These are phyloP conservation scores for Pseudopyricularia cyperi DNA, from an alignment of 2,329 filamentous ascomycete species.

Conservation along the genomic window DNA sequence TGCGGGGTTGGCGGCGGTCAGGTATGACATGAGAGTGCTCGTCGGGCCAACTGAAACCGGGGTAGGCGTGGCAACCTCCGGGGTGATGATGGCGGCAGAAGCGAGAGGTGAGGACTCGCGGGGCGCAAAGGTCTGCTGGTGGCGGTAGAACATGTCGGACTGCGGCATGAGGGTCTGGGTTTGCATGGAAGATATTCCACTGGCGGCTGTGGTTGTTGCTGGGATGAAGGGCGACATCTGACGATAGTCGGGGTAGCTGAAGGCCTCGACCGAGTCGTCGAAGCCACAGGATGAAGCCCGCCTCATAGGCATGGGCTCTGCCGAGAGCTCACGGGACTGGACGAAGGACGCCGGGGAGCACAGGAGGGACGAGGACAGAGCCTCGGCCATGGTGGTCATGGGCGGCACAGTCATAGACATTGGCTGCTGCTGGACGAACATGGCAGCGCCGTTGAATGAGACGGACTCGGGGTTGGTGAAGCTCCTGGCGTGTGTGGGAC, in stretches of 20 bases:
- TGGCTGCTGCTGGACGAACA: conserved; percentile 17
- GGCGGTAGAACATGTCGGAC: conserved; percentile 28
- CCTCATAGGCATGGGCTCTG: conserved; percentile 30
- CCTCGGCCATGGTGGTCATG: conserved; percentile 13
- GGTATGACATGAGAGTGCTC: conserved; percentile 65
- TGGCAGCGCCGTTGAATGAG: conserved; percentile 21
- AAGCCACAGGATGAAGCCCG: conserved; percentile 56
- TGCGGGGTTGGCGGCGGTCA: conserved; percentile 68
- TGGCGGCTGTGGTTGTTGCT: conserved; percentile 13
- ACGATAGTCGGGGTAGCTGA: conserved; percentile 75
- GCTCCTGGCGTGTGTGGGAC: conserved; percentile 40
- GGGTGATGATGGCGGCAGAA: conserved; percentile 19
- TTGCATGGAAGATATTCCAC: conserved; percentile 11
- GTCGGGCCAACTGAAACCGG: conserved; percentile 32
- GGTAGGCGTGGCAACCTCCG: conserved; percentile 21
- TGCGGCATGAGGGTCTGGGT: conserved; percentile 14
- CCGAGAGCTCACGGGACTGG: conserved; percentile 21
- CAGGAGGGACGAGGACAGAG: conserved; percentile 35
- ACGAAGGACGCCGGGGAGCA: conserved; percentile 51
- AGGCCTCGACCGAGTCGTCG: conserved; percentile 51
- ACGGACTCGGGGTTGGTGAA: conserved; percentile 47
- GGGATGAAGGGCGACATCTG: conserved; percentile 42
- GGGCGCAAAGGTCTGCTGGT: conserved; percentile 21
- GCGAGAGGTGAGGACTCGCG: conserved; percentile 33
- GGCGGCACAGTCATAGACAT: not conserved